Conservation (phyloP, 768 basidiomycete genomes). For the Mrakia gelida region DNA sequence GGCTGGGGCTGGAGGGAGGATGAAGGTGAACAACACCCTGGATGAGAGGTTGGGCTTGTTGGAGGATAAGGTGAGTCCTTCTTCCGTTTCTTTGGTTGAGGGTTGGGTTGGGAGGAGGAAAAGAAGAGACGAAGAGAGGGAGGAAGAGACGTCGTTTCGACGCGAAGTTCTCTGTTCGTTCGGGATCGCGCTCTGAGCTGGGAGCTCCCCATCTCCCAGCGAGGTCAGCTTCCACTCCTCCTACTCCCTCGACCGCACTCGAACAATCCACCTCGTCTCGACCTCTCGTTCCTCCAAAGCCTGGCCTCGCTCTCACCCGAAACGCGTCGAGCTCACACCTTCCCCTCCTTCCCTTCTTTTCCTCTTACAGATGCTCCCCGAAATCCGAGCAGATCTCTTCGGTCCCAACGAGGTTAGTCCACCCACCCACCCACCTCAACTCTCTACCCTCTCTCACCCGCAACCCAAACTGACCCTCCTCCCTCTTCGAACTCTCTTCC, state of each 20-base stretch:
- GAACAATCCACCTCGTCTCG: background rate
- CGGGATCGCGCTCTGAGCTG: too few species aligned
- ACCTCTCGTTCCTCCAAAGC: background rate
- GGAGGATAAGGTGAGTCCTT: conserved; percentile 70
- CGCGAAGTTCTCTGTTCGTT: background rate
- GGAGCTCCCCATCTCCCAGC: background rate
- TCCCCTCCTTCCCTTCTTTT: background rate
- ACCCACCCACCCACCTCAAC: too few species aligned
- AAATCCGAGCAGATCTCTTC: conserved; percentile 83
- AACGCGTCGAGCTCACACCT: background rate
- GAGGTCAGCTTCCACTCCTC: background rate
- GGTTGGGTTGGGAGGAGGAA: background rate
- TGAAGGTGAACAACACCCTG: conserved; percentile 88
- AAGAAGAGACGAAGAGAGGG: background rate
- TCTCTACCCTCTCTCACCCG: too few species aligned
- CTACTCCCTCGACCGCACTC: background rate
- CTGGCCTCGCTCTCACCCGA: background rate
- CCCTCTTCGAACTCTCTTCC: background rate
- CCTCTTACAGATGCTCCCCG: conserved; percentile 79
- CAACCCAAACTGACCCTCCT: too few species aligned
- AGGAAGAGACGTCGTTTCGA: background rate
- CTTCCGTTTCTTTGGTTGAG: background rate
- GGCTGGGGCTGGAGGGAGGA: conserved; percentile 64
- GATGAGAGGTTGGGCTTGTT: conserved; percentile 84
- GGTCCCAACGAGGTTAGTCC: conserved; percentile 57